Conservation (phyloP, 169 alveolate genomes). For the Eimeria zaria region DNA sequence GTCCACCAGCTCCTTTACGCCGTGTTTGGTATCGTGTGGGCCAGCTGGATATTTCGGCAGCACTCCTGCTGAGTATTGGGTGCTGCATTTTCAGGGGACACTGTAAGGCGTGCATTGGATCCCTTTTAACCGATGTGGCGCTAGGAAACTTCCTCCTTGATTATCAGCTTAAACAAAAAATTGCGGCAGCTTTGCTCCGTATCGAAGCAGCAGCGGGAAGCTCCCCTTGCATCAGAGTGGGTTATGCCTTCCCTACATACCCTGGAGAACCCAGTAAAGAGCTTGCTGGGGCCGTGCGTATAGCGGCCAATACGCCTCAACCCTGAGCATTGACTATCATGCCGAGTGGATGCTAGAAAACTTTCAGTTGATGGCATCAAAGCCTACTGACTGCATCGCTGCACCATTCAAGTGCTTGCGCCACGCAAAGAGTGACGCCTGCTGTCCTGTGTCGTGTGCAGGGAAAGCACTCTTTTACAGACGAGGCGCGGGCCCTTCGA, state of each 20-base stretch:
- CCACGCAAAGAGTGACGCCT: background rate
- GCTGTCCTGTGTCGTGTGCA: background rate
- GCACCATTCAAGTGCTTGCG: slow-evolving; percentile 11
- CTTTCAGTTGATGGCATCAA: background rate
- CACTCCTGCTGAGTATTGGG: background rate
- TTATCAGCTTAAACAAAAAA: background rate
- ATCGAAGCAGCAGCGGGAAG: slow-evolving; percentile 6
- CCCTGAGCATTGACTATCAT: background rate
- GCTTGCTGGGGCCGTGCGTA: background rate
- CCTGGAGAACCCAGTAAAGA: background rate
- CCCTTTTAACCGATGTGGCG: slow-evolving; percentile 49
- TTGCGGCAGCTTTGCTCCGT: background rate
- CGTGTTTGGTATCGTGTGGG: background rate
- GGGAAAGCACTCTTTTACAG: background rate
- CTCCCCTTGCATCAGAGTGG: background rate
- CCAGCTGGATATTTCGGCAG: background rate
- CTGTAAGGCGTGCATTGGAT: slow-evolving; percentile 43
- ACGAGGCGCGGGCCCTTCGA: slow-evolving; percentile 61
- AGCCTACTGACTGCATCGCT: background rate
- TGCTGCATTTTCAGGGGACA: slow-evolving; percentile 24
- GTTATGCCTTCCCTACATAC: background rate
- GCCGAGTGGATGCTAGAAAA: background rate
- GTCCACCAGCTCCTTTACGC: background rate
- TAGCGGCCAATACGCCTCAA: background rate
- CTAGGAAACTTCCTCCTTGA: slow-evolving; percentile 46